A percentile compares a stretch with the other conserved stretches of the same genome.
These are phyloP conservation scores for Zygoascus flipseniorum DNA, from an alignment of 805 yeast genomes.

Conservation along the genomic window DNA sequence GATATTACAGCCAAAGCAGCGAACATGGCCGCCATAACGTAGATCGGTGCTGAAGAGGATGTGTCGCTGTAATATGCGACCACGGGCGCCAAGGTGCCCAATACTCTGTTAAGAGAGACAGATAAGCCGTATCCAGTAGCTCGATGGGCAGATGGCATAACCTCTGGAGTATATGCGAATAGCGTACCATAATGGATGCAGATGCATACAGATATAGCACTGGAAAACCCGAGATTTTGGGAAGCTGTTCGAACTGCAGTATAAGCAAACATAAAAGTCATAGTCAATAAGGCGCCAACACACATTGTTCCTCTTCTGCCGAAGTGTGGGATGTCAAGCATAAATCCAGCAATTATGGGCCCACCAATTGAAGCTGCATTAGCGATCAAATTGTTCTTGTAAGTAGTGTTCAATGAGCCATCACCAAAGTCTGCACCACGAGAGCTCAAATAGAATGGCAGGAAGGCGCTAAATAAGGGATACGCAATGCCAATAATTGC, in stretches of 20 bases:
- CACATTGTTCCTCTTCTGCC: constrained; percentile 47
- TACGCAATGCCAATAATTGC: constrained; percentile 50
- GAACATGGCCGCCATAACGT: constrained; percentile 40
- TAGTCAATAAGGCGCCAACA: constrained; percentile 44
- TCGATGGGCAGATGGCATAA: constrained; percentile 43
- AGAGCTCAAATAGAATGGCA: constrained; percentile 42
- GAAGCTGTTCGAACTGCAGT: constrained; percentile 49
- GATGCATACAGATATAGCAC: constrained; percentile 41
- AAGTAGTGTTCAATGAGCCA: constrained; percentile 19
- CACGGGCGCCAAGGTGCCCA: constrained; percentile 42
- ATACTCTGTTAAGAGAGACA: constrained; percentile 41
- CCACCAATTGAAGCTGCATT: constrained; percentile 43
- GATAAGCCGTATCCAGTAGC: constrained; percentile 57
- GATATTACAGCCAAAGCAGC: constrained; percentile 37
- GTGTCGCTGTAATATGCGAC: constrained; percentile 40
- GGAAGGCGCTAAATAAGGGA: constrained; percentile 46
- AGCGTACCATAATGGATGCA: constrained; percentile 49
- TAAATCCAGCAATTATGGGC: constrained; percentile 39
- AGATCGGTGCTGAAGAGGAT: constrained; percentile 41
- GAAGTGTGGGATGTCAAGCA: constrained; percentile 8
- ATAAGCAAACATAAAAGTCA: constrained; percentile 53
- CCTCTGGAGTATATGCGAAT: constrained; percentile 62
- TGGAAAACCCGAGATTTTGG: constrained; percentile 44
- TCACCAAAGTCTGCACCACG: constrained; percentile 36
- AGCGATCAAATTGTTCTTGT: constrained; percentile 30